Evolutionary conservation across 352 stramenopile genomes (phyloP), one percentile per base, ranked within the genome.

Genomic region (Phytopythium montanum): DNA sequence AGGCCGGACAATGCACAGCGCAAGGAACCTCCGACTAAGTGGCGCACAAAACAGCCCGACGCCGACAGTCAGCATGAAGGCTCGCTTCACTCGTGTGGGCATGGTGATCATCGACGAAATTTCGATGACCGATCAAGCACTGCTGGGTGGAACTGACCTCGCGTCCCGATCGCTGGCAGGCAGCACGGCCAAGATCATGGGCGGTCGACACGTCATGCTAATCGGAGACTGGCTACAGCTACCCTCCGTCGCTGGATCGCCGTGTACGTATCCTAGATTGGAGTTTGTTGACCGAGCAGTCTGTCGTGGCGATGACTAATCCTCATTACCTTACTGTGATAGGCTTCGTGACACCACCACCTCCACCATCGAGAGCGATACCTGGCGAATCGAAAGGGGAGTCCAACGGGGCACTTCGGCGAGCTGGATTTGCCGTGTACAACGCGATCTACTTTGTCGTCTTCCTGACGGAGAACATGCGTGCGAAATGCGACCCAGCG

Each of bases 51-150:
- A 58, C 8, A 59, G 48, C 21, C 13, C 46, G n/a, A n/a, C n/a
- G n/a, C n/a, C n/a, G n/a, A n/a, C n/a, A n/a, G n/a, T 19, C 2
- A 56, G 66, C 2, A 76, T 76, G 61, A 64, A 49, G 23, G 0
- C 16, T 6, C 26, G 14, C 1, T 73, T 68, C 26, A 33, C 8
- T 4, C 12, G 18, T 10, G 69, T 69, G 0, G 28, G 61, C 0
- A 42, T 76, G 0, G 62, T 68, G 2, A 57, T 72, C 21, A 42
- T 66, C 2, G 63, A 73, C 13, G 66, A 77, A 48, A 63, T 73
- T 5, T 66, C 57, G 0, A 74, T 77, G 44, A 66, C 51, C 0
- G 10, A 68, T 12, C 66, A 77, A 44, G 33, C 19, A 0, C 21
- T 74, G 0, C 48, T 75, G 0, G 64, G 70, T 18, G 50, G 55